Percentiles rank a stretch among this genome's conserved stretches.
Conservation (phyloP, 129 eudicot species). For the Flaveria brownii region DNA sequence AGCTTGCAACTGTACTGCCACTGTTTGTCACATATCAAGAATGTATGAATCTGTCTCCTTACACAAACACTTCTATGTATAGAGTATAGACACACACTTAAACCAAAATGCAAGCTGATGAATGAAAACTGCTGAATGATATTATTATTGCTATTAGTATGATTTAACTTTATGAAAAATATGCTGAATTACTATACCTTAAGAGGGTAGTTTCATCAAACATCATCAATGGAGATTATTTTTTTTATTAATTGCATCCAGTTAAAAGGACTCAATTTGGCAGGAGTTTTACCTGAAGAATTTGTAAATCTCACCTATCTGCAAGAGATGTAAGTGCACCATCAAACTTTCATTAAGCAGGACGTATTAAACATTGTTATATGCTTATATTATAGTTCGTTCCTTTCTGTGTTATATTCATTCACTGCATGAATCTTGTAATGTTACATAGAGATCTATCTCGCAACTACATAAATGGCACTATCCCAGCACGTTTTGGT, state of each 20-base stretch:
- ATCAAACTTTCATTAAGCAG: not conserved
- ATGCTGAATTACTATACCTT: too few relatives aligned
- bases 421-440: not conserved
- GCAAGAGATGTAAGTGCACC: slow-evolving; percentile 56
- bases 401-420: not conserved
- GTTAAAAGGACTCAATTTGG: slow-evolving; percentile 69
- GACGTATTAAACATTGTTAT: not conserved
- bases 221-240: not conserved
- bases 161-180: too few relatives aligned
- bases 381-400: not conserved
- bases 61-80: not conserved
- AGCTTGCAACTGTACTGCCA: slow-evolving; percentile 52
- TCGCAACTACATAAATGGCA: slow-evolving; percentile 66
- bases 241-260: slow-evolving; percentile 38
- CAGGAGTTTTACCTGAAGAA: slow-evolving; percentile 72
- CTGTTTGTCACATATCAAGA: slow-evolving; percentile 68
- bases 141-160: not conserved
- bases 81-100: not conserved
- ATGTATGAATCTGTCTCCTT: slow-evolving; percentile 47
- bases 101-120: too few relatives aligned
- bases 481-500: slow-evolving; percentile 57
- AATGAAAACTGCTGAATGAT: too few relatives aligned
- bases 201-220: too few relatives aligned
- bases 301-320: slow-evolving; percentile 59
- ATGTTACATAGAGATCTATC: slow-evolving; percentile 59